Evolutionary conservation across 495 filamentous ascomycete genomes (phyloP).

Genomic region (Xylaria venustula): DNA sequence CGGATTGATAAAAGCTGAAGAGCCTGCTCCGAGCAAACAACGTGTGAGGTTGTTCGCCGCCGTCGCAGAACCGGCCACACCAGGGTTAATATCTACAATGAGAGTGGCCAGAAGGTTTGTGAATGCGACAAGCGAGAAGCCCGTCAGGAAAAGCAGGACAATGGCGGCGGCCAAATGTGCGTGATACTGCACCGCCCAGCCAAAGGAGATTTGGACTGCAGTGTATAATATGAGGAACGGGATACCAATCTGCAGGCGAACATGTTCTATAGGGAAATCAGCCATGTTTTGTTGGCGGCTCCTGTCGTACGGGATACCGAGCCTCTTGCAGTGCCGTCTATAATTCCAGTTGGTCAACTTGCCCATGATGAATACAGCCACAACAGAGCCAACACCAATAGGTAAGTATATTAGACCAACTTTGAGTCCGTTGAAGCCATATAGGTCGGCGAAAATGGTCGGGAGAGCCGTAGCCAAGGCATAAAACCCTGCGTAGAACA

Average conservation of each 20-base stretch:
- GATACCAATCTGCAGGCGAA: conserved; percentile 57
- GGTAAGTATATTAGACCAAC: conserved; percentile 60
- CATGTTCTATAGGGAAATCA: conserved; percentile 63
- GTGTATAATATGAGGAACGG: conserved; percentile 45
- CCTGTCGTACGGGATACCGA: conserved; percentile 45
- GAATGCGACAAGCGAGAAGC: conserved; percentile 47
- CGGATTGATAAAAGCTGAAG: conserved; percentile 62
- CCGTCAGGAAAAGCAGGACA: conserved; percentile 54
- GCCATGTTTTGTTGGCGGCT: conserved; percentile 47
- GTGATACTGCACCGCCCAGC: conserved; percentile 57
- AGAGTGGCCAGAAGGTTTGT: conserved; percentile 53
- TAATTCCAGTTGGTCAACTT: conserved; percentile 56
- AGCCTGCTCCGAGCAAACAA: conserved; percentile 66
- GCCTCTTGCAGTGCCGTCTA: conserved; percentile 37
- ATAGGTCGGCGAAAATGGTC: conserved; percentile 50
- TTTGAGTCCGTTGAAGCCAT: conserved; percentile 57
- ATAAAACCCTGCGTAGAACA: conserved; percentile 63
- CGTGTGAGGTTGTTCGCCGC: conserved; percentile 70
- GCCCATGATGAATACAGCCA: conserved; percentile 59
- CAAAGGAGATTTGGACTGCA: conserved; percentile 28
- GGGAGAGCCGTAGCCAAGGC: conserved; percentile 53
- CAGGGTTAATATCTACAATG: conserved; percentile 65
- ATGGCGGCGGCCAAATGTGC: conserved; percentile 42
- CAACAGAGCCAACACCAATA: conserved; percentile 59
- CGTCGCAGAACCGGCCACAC: conserved; percentile 60